Percentiles rank a stretch among this genome's conserved stretches.
phyloP scores from a whole-genome alignment of 352 stramenopile genomes.

The Globisporangium sylvaticum region DNA sequence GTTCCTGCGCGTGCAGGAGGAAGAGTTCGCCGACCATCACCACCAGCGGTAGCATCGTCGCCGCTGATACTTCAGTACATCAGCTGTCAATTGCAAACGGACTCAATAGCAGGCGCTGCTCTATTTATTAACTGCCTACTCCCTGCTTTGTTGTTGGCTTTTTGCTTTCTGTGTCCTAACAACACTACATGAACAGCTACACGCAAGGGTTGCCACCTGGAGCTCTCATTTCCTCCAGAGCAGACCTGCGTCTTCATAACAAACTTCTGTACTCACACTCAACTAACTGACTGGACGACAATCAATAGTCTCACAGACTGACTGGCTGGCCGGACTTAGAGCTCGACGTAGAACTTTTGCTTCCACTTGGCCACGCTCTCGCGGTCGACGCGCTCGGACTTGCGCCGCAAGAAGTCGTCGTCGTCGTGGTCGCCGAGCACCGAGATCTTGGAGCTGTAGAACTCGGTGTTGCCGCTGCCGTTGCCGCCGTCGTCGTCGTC shows the following conservation, averaged over 20 bases:
- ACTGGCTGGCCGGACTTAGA: constrained; percentile 7
- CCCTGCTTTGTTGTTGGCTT: no score
- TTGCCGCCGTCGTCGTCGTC: constrained; percentile 10
- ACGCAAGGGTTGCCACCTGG: not conserved
- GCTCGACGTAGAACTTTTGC: constrained; percentile 21
- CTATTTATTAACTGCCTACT: not conserved
- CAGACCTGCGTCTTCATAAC: constrained; percentile 8
- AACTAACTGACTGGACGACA: not conserved
- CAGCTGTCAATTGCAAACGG: no score
- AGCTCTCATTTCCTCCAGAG: constrained; percentile 3
- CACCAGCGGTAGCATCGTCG: not conserved
- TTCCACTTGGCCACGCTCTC: constrained; percentile 24
- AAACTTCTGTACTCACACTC: not conserved
- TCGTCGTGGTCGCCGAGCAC: constrained; percentile 6
- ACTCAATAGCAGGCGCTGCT: not conserved
- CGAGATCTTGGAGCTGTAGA: constrained; percentile 11
- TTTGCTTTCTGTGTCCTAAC: no score
- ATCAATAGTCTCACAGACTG: no score
- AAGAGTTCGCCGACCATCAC: constrained; percentile 38
- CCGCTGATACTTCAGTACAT: no score
- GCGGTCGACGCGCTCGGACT: constrained; percentile 2
- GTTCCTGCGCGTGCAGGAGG: constrained; percentile 59
- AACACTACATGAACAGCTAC: constrained; percentile 6
- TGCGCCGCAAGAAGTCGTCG: constrained; percentile 7
- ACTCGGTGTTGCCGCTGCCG: constrained; percentile 15